Evolutionary conservation across 2,329 filamentous ascomycete species (phyloP), one percentile per base, ranked within the genome.

Genomic region (Xylariaceae sp.): DNA sequence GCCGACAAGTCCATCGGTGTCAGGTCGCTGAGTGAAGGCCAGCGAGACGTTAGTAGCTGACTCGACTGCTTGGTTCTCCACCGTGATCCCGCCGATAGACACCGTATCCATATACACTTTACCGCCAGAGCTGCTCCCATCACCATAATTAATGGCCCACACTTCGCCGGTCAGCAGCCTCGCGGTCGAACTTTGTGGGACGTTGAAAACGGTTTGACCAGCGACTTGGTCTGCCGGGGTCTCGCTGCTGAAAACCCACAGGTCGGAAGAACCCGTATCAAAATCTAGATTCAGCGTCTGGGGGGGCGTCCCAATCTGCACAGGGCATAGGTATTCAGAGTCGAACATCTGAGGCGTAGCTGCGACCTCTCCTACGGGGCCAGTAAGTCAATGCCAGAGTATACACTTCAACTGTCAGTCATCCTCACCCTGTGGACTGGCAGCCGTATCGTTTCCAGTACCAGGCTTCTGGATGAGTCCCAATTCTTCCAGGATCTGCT

Each of bases 221-320:
- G 67, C 67, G 9, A 73, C 64, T 23, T 74, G 65, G 15, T 49
- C 61, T 21, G 45, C 30, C 11, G 69, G 62, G 1, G 69, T 71
- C 53, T 72, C 63, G 26, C 66, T 66, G 49, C 73, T 76, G 60
- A 78, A 78, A 1, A 80, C 77, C 77, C 77, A 78, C 20, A 78
- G 66, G 50, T 79, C 76, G 9, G 75, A 73, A 2, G 75, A 78
- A 1, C 76, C 76, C 1, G 77, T 79, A 52, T 79, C 75, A 40
- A 79, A 75, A 59, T 77, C 71, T 42, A 79, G 62, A 29, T 73
- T 70, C 41, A 78, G 64, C 1, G 70, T 74, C 60, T 78, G 73
- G 3, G 73, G 67, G 7, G 75, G 75, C 5, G 73, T 72, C 8
- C 71, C 71, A 26, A 73, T 72, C 40, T 66, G 53, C 4, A 72